Evolutionary conservation across 2,329 filamentous ascomycete genomes (phyloP), one percentile per base, ranked within the genome.

Genomic region (Graphium sp.): DNA sequence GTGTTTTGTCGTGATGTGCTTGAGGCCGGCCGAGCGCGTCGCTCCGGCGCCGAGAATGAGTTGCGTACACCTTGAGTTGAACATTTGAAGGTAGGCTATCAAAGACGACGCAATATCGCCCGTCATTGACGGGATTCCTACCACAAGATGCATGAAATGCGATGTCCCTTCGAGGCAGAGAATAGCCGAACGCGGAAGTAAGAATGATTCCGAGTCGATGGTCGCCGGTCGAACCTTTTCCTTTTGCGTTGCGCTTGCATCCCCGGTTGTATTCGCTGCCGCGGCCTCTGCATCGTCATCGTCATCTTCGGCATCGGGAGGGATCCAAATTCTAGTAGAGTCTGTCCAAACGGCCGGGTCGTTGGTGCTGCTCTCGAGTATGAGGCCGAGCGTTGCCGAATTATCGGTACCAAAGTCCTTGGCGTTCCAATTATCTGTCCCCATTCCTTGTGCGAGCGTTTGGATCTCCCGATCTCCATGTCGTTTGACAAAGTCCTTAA

Each of bases 1-100:
- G 52, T 98, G 87, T 42, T 89, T 89, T 1, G 89, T 93, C 1
- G 82, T 93, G 47, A 98, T 98, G 44, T 94, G 94, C 48, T 84
- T 93, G 13, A 98, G 60, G 0, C 87, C 87, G 2, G 85, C 89
- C 15, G 79, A 84, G 20, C 73, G 66, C 5, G 82, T 94, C 4
- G 89, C 89, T 5, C 89, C 89, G 2, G 89, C 89, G 2, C 89
- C 89, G 6, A 98, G 72, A 37, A 98, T 94, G 33, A 98, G 67
- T 47, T 98, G 89, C n/a, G 80, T 91, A 33, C 85, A 85, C 13
- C 89, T 77, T 3, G 84, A 94, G 50, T 98, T 94, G 62, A 95
- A 98, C 4, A 92, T 64, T 38, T 89, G 81, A 10, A 95, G 63
- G 44, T 91, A 92, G 14, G 89, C 76, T 23, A 94, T 60, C 8